These are phyloP conservation scores for Immersiella caudata DNA, from an alignment of 495 filamentous ascomycete genomes.

Conservation along the genomic window DNA sequence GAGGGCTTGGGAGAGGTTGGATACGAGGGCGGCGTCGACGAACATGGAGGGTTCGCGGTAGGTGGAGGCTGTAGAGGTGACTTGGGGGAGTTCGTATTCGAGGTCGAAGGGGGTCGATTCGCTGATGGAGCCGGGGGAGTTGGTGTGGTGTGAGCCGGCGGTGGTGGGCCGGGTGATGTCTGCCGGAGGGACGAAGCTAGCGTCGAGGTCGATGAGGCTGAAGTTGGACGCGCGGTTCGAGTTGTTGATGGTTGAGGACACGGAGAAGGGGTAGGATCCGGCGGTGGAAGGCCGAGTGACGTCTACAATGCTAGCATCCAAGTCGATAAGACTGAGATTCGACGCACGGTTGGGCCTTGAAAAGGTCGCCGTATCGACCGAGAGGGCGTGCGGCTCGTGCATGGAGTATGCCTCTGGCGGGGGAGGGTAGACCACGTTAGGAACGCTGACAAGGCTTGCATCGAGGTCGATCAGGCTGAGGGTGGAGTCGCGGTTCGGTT, in stretches of 20 bases:
- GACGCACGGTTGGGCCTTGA: conserved; percentile 12
- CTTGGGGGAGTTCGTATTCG: conserved; percentile 16
- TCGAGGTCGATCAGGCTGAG: conserved; percentile 24
- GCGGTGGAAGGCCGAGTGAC: conserved; percentile 11
- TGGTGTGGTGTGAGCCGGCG: conserved; percentile 15
- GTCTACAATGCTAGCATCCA: conserved; percentile 12
- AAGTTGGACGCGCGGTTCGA: conserved; percentile 17
- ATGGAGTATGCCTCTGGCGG: background rate
- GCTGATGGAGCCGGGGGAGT: conserved; percentile 16
- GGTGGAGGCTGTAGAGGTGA: background rate
- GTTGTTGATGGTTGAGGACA: background rate
- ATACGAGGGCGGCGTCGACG: background rate
- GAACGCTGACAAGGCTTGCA: conserved; percentile 2
- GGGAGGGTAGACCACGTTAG: background rate
- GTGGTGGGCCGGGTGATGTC: conserved; percentile 18
- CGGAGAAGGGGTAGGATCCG: conserved; percentile 1
- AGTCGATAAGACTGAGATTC: conserved; percentile 14
- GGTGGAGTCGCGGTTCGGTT: conserved; percentile 13
- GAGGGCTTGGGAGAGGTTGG: background rate
- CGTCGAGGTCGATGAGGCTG: conserved; percentile 23
- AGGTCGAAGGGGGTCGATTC: conserved; percentile 21
- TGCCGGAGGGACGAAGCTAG: background rate
- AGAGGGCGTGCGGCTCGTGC: background rate
- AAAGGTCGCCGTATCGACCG: background rate
- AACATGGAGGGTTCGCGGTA: conserved; percentile 23